Conservation (phyloP, 2,329 filamentous ascomycete species). For the Cylindrodendrum hubeiense region DNA sequence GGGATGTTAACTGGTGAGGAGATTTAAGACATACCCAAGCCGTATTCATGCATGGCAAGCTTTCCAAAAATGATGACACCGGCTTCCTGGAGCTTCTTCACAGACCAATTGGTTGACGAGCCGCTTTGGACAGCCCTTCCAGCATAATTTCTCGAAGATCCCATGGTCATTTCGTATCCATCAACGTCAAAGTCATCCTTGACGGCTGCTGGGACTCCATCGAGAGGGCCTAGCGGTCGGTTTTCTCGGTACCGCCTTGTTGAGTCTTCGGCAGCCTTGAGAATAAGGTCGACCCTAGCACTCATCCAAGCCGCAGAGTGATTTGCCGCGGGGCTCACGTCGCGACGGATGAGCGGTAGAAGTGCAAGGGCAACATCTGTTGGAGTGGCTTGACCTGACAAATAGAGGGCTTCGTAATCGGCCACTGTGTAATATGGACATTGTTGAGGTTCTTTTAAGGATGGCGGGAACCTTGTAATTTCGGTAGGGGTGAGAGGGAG, state of each 20-base stretch:
- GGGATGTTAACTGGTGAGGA: neutral
- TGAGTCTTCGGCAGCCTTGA: slow-evolving; percentile 58
- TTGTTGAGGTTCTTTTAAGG: too few species aligned
- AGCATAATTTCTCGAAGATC: slow-evolving; percentile 71
- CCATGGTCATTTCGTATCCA: slow-evolving; percentile 77
- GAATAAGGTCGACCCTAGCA: slow-evolving; percentile 54
- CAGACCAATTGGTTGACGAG: slow-evolving; percentile 73
- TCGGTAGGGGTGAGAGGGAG: too few species aligned
- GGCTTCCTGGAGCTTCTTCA: slow-evolving; percentile 76
- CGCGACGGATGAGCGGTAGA: slow-evolving; percentile 58
- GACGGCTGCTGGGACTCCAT: slow-evolving; percentile 79
- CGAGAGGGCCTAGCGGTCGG: slow-evolving; percentile 71
- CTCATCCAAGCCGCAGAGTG: slow-evolving; percentile 60
- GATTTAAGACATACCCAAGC: slow-evolving; percentile 70
- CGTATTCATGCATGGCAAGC: slow-evolving; percentile 81
- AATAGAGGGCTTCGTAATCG: slow-evolving; percentile 59
- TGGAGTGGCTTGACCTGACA: slow-evolving; percentile 60
- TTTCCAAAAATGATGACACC: slow-evolving; percentile 81
- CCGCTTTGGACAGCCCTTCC: slow-evolving; percentile 52
- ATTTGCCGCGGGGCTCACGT: slow-evolving; percentile 50
- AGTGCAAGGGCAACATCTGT: slow-evolving; percentile 58
- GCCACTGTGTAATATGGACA: slow-evolving; percentile 52
- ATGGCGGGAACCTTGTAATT: too few species aligned
- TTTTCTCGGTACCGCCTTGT: slow-evolving; percentile 63
- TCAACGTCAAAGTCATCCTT: slow-evolving; percentile 83